Evolutionary conservation across 1,284 basidiomycete species (phyloP).

Genomic region (Ceratobasidium sp.): DNA sequence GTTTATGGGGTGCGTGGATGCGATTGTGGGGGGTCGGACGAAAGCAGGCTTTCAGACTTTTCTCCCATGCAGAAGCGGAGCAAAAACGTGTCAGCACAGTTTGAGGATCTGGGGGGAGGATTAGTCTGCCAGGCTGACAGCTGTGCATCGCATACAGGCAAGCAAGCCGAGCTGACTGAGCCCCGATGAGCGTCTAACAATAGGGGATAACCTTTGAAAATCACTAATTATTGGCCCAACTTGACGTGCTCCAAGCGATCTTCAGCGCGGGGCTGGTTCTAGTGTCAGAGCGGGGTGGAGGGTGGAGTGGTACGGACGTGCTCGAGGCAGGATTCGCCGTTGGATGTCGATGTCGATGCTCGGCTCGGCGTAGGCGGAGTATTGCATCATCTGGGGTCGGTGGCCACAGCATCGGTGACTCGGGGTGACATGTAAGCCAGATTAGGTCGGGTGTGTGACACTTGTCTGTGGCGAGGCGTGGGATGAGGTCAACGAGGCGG

Average conservation of each 20-base stretch:
- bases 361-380: background rate
- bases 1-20: slow-evolving; percentile 2
- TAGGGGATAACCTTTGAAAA: background rate
- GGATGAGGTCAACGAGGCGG: background rate
- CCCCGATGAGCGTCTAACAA: background rate
- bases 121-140: too few relatives aligned
- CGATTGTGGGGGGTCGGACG: background rate
- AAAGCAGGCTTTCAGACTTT: background rate
- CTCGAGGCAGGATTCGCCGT: background rate
- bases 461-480: background rate
- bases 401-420: too few relatives aligned
- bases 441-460: too few relatives aligned
- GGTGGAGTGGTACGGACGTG: too few relatives aligned
- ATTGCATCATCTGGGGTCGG: slow-evolving; percentile 15
- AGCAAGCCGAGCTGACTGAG: background rate
- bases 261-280: too few relatives aligned
- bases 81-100: background rate
- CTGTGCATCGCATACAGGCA: background rate
- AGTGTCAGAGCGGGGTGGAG: too few relatives aligned
- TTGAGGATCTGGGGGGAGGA: background rate
- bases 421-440: too few relatives aligned
- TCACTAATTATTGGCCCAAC: background rate
- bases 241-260: too few relatives aligned
- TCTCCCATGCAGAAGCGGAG: background rate
- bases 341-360: background rate